phyloP scores from a whole-genome alignment of 768 basidiomycete species.

The Russula griseocarnosa region DNA sequence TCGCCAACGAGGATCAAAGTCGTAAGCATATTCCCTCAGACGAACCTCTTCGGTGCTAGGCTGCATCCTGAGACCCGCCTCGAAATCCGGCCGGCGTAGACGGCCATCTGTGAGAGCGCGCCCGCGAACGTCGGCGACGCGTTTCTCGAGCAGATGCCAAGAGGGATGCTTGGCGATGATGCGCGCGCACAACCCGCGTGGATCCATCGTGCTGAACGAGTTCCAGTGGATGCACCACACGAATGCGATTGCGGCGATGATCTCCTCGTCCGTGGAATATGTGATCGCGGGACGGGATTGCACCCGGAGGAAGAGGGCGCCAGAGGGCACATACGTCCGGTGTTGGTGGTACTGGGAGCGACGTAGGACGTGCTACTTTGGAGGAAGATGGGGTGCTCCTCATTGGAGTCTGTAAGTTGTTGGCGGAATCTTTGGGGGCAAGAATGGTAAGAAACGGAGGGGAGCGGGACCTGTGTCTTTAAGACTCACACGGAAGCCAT shows the following conservation, averaged over 20 bases:
- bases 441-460: not conserved
- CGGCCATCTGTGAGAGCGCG: conserved; percentile 22
- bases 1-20: conserved; percentile 23
- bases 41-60: conserved; percentile 21
- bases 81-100: conserved; percentile 14
- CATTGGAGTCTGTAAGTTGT: not conserved
- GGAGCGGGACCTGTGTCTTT: not conserved
- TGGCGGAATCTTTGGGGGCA: not conserved
- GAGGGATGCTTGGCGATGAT: conserved; percentile 13
- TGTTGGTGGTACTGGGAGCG: not conserved
- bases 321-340: not conserved
- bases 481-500: not conserved
- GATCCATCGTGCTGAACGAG: conserved; percentile 23
- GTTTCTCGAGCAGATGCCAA: conserved; percentile 22
- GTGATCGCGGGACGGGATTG: conserved; percentile 20
- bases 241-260: conserved; percentile 22
- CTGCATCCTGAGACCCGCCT: conserved; percentile 19
- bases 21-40: conserved; percentile 14
- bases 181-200: conserved; percentile 17
- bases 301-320: conserved; percentile 24
- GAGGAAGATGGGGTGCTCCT: not conserved
- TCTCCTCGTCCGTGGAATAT: conserved; percentile 19
- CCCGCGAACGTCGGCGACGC: conserved; percentile 12
- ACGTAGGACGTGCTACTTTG: not conserved
- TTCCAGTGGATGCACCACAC: conserved; percentile 28